Evolutionary conservation across 371 early-diverging fungal genomes (phyloP).

Genomic region (Mortierella sp.): DNA sequence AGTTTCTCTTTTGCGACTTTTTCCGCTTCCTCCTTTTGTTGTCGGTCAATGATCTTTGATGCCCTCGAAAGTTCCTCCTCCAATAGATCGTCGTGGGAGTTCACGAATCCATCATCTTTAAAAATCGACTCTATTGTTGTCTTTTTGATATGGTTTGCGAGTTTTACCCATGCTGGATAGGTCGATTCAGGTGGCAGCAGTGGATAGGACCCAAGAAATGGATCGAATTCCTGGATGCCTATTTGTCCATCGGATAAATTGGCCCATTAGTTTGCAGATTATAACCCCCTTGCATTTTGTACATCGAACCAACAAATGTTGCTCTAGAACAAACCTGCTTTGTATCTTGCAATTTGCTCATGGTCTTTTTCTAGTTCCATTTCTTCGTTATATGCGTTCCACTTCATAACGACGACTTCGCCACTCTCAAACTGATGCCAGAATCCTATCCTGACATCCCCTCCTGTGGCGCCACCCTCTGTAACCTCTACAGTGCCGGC

Average conservation of each 20-base stretch:
- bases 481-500: slow-evolving; percentile 32
- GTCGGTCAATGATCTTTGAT: slow-evolving; percentile 30
- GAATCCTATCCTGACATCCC: slow-evolving; percentile 49
- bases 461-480: slow-evolving; percentile 43
- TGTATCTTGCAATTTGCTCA: slow-evolving; percentile 62
- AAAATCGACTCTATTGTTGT: slow-evolving; percentile 70
- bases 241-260: neutral
- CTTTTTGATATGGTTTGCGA: slow-evolving; percentile 76
- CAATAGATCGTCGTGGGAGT: slow-evolving; percentile 61
- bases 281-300: neutral
- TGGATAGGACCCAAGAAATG: slow-evolving; percentile 90
- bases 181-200: slow-evolving; percentile 69
- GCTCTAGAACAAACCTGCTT: slow-evolving; percentile 38
- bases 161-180: slow-evolving; percentile 79
- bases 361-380: slow-evolving; percentile 52
- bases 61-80: slow-evolving; percentile 52
- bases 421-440: slow-evolving; percentile 54
- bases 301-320: neutral
- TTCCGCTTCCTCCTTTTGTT: slow-evolving; percentile 23
- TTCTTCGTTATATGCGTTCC: slow-evolving; percentile 57
- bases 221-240: slow-evolving; percentile 87
- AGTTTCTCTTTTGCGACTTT: neutral
- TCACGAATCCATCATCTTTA: slow-evolving; percentile 69
- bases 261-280: neutral
- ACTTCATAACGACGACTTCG: slow-evolving; percentile 56